Evolutionary conservation across 2,329 filamentous ascomycete species (phyloP).

Genomic region (Venturia aucupariae): DNA sequence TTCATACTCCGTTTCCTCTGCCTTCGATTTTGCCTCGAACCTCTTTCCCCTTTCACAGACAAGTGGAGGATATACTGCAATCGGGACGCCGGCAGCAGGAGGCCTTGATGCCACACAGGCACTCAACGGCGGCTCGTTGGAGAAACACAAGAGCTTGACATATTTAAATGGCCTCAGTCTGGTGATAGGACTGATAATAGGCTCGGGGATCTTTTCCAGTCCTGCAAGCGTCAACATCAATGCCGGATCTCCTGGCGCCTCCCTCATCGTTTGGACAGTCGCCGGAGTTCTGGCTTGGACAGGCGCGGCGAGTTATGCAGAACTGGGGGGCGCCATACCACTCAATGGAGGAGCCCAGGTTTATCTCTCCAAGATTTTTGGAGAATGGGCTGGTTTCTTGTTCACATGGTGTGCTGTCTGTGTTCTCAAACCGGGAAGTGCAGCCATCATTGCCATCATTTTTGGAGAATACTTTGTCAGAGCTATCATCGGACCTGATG

Average conservation of each 20-base stretch:
- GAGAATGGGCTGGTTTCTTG: slow-evolving; percentile 82
- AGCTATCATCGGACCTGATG: slow-evolving; percentile 77
- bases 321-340: slow-evolving; percentile 90
- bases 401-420: slow-evolving; percentile 95
- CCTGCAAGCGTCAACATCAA: slow-evolving; percentile 88
- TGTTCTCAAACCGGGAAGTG: slow-evolving; percentile 85
- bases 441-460: slow-evolving; percentile 93
- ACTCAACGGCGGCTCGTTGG: slow-evolving; percentile 67
- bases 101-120: slow-evolving; percentile 45
- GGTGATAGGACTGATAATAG: slow-evolving; percentile 88
- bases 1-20: slow-evolving; percentile 82
- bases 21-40: slow-evolving; percentile 90
- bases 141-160: slow-evolving; percentile 92
- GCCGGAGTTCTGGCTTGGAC: slow-evolving; percentile 95
- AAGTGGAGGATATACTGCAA: slow-evolving; percentile 65
- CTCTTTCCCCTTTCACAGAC: slow-evolving; percentile 88
- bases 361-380: slow-evolving; percentile 93
- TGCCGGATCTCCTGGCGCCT: slow-evolving; percentile 81
- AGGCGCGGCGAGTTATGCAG: slow-evolving; percentile 87
- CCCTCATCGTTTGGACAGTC: slow-evolving; percentile 82
- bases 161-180: slow-evolving; percentile 89
- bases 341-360: slow-evolving; percentile 90
- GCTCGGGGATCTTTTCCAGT: slow-evolving; percentile 91
- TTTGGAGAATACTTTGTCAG: slow-evolving; percentile 96
- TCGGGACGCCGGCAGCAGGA: slow-evolving; percentile 63